These are phyloP conservation scores for Lojkania enalia DNA, from an alignment of 2,329 filamentous ascomycete genomes.

Conservation along the genomic window DNA sequence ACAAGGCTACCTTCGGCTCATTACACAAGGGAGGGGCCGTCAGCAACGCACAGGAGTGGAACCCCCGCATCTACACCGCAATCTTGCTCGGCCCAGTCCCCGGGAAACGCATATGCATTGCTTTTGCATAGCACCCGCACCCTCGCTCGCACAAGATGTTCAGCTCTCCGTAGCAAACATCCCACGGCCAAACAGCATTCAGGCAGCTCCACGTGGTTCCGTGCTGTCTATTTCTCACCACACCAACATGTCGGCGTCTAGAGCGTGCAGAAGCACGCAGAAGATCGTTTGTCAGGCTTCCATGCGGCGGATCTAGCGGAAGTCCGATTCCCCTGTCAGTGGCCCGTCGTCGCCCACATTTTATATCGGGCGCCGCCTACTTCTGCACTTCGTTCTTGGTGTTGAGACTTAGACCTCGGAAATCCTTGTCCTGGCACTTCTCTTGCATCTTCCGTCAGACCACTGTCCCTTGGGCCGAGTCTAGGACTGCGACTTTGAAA, in stretches of 20 bases:
- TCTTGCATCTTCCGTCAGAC: slow-evolving; percentile 8
- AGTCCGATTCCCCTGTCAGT: slow-evolving; percentile 20
- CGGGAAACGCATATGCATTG: neutral
- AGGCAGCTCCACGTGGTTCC: slow-evolving; percentile 27
- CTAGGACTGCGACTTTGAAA: slow-evolving; percentile 13
- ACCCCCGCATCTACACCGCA: neutral
- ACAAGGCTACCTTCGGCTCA: slow-evolving; percentile 37
- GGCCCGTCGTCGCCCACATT: neutral
- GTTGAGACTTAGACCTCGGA: slow-evolving; percentile 24
- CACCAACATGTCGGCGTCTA: neutral
- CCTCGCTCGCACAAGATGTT: slow-evolving; percentile 19
- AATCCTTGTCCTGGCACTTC: slow-evolving; percentile 13
- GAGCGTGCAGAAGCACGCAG: slow-evolving; percentile 15
- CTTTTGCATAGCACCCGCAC: neutral
- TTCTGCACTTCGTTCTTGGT: slow-evolving; percentile 5
- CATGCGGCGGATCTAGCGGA: slow-evolving; percentile 10
- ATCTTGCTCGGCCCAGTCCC: neutral
- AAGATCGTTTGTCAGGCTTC: slow-evolving; percentile 6
- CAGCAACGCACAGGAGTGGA: neutral
- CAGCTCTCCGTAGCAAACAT: slow-evolving; percentile 20
- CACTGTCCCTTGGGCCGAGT: slow-evolving; percentile 21
- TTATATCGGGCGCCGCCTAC: neutral
- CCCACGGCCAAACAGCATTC: slow-evolving; percentile 30
- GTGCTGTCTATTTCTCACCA: neutral
- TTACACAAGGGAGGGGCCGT: neutral